Conservation (phyloP, 2,329 filamentous ascomycete species). For the Cercospora zeae-maydis region DNA sequence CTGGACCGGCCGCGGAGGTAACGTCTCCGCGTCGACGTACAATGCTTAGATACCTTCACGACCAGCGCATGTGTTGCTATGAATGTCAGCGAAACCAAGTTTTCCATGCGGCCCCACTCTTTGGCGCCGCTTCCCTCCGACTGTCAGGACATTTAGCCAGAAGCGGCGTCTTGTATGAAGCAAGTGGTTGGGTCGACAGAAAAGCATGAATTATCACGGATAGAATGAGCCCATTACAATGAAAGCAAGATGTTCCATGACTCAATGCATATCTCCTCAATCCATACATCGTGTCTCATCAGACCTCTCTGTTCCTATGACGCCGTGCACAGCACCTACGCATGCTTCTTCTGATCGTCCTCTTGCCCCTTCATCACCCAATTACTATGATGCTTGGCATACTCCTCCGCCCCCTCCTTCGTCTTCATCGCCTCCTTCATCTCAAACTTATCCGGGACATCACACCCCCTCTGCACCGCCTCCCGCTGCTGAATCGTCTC, state of each 20-base stretch:
- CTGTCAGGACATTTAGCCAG: conserved; percentile 12
- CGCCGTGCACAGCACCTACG: conserved; percentile 2
- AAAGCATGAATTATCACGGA: conserved; percentile 12
- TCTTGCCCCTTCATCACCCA: conserved; percentile 40
- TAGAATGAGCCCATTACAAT: conserved; percentile 16
- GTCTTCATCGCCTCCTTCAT: conserved; percentile 40
- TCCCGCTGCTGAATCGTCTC: conserved; percentile 34
- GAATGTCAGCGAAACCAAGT: not conserved
- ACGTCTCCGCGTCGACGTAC: conserved; percentile 96
- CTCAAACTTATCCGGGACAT: conserved; percentile 39
- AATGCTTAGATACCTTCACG: conserved; percentile 65
- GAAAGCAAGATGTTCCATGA: not conserved
- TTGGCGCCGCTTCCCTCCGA: conserved; percentile 12
- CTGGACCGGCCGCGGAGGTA: conserved; percentile 98
- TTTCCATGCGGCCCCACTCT: conserved; percentile 6
- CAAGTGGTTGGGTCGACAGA: conserved; percentile 5
- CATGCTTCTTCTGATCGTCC: conserved; percentile 39
- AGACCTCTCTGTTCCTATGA: not conserved
- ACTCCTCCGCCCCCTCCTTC: conserved; percentile 39
- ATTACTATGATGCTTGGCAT: conserved; percentile 36
- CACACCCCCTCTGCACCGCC: conserved; percentile 35
- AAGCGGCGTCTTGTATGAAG: conserved; percentile 13
- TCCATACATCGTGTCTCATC: too few relatives aligned
- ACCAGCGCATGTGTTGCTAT: conserved; percentile 8
- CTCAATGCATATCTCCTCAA: not conserved